These are phyloP conservation scores for Clathrus columnatus DNA, from an alignment of 768 basidiomycete genomes.

Conservation along the genomic window DNA sequence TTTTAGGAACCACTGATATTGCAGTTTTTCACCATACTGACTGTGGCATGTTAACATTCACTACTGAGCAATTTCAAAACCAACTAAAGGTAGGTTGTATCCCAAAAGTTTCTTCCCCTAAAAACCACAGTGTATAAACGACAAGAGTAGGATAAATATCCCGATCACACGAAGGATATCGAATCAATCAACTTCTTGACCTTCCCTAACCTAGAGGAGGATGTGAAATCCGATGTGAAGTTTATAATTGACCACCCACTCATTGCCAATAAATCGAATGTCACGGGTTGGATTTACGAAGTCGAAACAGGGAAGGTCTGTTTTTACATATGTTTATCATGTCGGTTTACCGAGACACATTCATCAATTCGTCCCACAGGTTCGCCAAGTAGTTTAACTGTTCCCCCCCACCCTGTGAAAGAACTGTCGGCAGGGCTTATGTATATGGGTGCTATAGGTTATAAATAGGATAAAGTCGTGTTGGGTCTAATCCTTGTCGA, in stretches of 20 bases:
- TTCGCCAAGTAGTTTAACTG: slow-evolving; percentile 6
- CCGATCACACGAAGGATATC: slow-evolving; percentile 20
- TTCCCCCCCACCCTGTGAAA: too few species aligned
- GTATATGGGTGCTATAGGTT: slow-evolving; percentile 44
- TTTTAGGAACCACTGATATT: slow-evolving; percentile 61
- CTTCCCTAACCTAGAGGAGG: slow-evolving; percentile 41
- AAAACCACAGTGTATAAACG: too few species aligned
- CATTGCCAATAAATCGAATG: slow-evolving; percentile 39
- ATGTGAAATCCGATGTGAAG: slow-evolving; percentile 48
- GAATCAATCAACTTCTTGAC: slow-evolving; percentile 49
- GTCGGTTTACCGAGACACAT: not conserved
- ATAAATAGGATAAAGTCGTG: slow-evolving; percentile 70
- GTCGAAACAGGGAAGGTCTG: slow-evolving; percentile 53
- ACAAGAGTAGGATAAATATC: slow-evolving; percentile 4
- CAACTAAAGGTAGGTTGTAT: slow-evolving; percentile 38
- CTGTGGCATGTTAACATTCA: slow-evolving; percentile 67
- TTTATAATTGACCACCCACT: slow-evolving; percentile 50
- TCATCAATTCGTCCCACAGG: not conserved
- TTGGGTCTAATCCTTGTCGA: slow-evolving; percentile 63
- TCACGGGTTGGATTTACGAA: slow-evolving; percentile 64
- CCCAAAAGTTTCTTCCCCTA: too few species aligned
- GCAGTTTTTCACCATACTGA: slow-evolving; percentile 63
- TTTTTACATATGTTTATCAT: not conserved
- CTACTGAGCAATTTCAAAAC: slow-evolving; percentile 37
- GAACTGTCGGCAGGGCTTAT: too few species aligned